Evolutionary conservation across 805 yeast genomes (phyloP), one percentile per base, ranked within the genome.

Genomic region (Lipomyces yamanashiensis): DNA sequence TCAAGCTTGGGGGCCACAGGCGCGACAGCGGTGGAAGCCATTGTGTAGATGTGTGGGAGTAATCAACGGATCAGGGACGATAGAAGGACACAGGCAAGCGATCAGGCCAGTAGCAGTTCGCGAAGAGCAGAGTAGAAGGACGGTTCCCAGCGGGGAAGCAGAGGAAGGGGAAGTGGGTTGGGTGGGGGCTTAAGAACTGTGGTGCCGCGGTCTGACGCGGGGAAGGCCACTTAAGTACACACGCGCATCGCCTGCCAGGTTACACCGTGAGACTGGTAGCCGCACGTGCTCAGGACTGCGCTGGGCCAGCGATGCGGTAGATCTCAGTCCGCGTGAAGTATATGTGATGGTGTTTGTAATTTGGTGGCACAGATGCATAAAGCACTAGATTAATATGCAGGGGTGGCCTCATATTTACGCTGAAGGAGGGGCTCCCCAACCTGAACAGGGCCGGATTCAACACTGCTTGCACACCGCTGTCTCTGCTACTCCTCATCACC

Each of bases 1-100:
- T 91, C 81, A 51, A 66, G 34, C 34, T 51, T 33, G 9, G 34
- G 48, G 45, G 19, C 48, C 19, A 50, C 40, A 17, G 53, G 52
- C 9, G 41, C n/a, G 41, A 19, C 33, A 34, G 56, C 23, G 19
- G 60, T 33, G 60, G 60, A 40, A 44, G 60, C 28, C 54, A 54
- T 54, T 17, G 17, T 48, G 45, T 28, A 44, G 36, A 36, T 34
- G 19, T n/a, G 8, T 12, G 10, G 2, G 21, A 34, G 10, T n/a
- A 19, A 28, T 15, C 17, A 17, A 21, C 13, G 37, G 15, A 8
- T 21, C 12, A 23, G 13, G 13, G 10, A 10, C 34, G 8, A 47
- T 19, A 21, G 47, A 43, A 43, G 47, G 2, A n/a, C 15, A 43
- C 47, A n/a, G 6, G 47, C 13, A 39, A 39, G n/a, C n/a, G 7